Base-by-base conservation (phyloP, 805 yeast genomes). In the Monosporozyma solicola region DNA sequence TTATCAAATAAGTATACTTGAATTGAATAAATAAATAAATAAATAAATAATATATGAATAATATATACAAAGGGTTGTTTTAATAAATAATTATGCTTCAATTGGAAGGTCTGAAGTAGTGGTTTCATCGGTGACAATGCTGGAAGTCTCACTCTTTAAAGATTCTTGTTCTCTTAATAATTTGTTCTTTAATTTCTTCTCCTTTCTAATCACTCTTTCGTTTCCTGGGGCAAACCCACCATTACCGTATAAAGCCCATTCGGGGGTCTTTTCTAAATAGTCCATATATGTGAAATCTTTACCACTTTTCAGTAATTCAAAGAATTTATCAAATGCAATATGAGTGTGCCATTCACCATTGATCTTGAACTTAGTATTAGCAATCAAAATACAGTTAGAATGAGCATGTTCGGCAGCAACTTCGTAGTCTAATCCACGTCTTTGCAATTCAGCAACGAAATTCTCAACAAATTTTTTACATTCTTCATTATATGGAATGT, bases 401-500 rank as follows among this genome's bases (percentile, higher is more conserved):
- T 90, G 97, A 0, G 96, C 95, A 67, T 90, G 97, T 68, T 91
- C 97, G 0, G 97, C 95, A 10, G 97, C 96, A 54, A 90, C 74
- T 48, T 82, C 95, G 63, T 91, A 90, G 29, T 75, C 76, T 32
- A 85, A 73, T 0, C 90, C 90, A 60, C 95, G 78, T 11, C 74
- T 68, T 51, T 79, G 74, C 54, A 90, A 75, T 60, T 84, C 89
- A 11, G 72, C 71, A 46, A 80, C 79, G 57, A 90, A 77, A 9
- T 73, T 75, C 48, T 74, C 75, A 4, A 89, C 97, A 67, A 90
- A 90, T 7, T 68, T 72, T 60, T 81, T 82, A 64, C 96, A 92
- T 67, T 90, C 97, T 57, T 88, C 95, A 65, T 90, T 90, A 64
- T 87, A 90, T 47, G 97, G 97, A 53, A 91, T 94, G 64, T 90